phyloP scores from a whole-genome alignment of 495 filamentous ascomycete genomes.

The Aspergillus diversus region DNA sequence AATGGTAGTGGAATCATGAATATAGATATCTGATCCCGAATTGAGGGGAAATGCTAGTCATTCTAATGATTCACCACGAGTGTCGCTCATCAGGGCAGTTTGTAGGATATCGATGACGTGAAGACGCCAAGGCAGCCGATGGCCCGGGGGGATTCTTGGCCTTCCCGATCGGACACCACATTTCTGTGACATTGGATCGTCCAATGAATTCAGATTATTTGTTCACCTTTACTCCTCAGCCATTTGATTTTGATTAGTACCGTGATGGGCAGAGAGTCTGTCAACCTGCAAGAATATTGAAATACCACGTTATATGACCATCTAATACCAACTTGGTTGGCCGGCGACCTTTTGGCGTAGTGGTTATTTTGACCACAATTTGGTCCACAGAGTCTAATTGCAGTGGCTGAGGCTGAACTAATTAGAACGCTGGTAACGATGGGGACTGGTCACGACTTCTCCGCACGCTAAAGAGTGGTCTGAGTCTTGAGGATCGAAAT shows the following conservation, averaged over 20 bases:
- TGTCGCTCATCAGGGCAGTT: not conserved
- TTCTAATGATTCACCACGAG: not conserved
- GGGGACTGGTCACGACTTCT: constrained; percentile 5
- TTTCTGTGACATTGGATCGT: not conserved
- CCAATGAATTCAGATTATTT: not conserved
- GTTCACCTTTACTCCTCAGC: not conserved
- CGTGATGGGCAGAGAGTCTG: not conserved
- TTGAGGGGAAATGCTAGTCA: not conserved
- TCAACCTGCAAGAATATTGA: too few species aligned
- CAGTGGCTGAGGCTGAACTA: constrained; percentile 3
- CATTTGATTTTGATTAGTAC: not conserved
- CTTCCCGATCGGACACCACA: not conserved
- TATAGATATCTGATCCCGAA: not conserved
- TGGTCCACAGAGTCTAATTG: constrained; percentile 15
- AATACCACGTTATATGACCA: too few species aligned
- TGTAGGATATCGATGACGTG: constrained; percentile 22
- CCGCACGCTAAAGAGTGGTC: constrained; percentile 18
- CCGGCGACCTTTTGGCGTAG: too few species aligned
- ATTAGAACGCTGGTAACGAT: not conserved
- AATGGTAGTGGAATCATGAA: not conserved
- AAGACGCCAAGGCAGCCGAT: constrained; percentile 15
- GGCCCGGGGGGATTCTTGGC: not conserved
- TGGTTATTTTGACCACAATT: too few species aligned
- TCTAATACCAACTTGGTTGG: too few species aligned
- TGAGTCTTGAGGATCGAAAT: constrained; percentile 5